A percentile compares a stretch with the other conserved stretches of the same genome.
Conservation (phyloP, 495 filamentous ascomycete species). For the Cetradonia linearis region DNA sequence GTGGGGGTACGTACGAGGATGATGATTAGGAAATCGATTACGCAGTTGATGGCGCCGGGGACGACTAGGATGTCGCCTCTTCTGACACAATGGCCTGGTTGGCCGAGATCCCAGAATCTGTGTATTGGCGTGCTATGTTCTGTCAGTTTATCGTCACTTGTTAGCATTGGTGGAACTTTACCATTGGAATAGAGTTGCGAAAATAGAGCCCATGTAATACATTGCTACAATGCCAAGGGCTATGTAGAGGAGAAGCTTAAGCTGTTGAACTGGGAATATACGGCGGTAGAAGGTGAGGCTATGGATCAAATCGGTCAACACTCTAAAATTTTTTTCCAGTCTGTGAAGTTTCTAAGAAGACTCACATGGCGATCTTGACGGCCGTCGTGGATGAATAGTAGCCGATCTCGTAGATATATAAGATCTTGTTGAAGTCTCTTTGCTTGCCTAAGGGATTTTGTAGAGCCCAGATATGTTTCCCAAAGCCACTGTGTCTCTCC, state of each 20-base stretch:
- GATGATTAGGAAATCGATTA: conserved; percentile 21
- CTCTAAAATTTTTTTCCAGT: not conserved
- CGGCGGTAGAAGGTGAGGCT: conserved; percentile 22
- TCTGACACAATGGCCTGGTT: conserved; percentile 14
- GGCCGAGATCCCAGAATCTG: conserved; percentile 11
- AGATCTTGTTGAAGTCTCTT: conserved; percentile 4
- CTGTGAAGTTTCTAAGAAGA: not conserved
- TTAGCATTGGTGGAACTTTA: not conserved
- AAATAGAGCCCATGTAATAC: conserved; percentile 4
- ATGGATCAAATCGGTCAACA: not conserved
- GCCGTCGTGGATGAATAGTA: conserved; percentile 4
- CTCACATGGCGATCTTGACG: conserved; percentile 10
- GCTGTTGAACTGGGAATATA: conserved; percentile 18
- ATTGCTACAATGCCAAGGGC: conserved; percentile 6
- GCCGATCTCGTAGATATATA: conserved; percentile 14
- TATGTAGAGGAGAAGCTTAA: conserved; percentile 9
- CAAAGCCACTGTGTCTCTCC: conserved; percentile 15
- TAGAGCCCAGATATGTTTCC: conserved; percentile 18
- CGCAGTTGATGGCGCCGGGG: conserved; percentile 18
- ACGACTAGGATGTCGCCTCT: conserved; percentile 7
- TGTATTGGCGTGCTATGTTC: conserved; percentile 12
- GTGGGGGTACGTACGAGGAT: conserved; percentile 7
- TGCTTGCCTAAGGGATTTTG: conserved; percentile 3
- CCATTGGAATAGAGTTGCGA: conserved; percentile 22
- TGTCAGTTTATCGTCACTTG: not conserved